A percentile compares a stretch with the other conserved stretches of the same genome.
These are phyloP conservation scores for Chalaropsis ovoidea DNA, from an alignment of 2,329 filamentous ascomycete species.

Conservation along the genomic window DNA sequence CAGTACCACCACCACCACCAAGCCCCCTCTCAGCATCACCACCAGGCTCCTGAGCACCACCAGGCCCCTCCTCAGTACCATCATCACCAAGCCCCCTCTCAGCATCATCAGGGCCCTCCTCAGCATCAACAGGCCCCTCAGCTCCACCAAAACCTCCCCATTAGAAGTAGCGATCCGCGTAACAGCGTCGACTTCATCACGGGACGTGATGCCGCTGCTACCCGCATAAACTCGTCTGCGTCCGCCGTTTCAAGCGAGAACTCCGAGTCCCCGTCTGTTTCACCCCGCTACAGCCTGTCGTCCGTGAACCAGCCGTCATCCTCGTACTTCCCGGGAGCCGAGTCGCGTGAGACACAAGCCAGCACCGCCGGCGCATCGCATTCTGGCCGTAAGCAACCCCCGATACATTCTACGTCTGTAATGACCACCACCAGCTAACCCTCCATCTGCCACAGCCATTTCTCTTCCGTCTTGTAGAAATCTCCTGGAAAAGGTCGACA, in stretches of 20 bases:
- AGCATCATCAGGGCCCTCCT: neutral
- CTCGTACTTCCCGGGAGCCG: neutral
- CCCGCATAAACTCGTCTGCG: neutral
- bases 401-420: neutral
- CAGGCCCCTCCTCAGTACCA: neutral
- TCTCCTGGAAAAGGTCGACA: slow-evolving; percentile 15
- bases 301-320: slow-evolving; percentile 10
- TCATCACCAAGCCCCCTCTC: neutral
- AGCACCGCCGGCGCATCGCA: neutral
- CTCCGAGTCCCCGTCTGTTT: slow-evolving; percentile 13
- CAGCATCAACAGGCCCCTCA: neutral
- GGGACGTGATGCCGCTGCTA: neutral
- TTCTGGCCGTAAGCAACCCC: neutral
- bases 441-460: neutral
- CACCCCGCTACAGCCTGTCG: slow-evolving; percentile 16
- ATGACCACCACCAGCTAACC: neutral
- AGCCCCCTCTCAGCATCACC: neutral
- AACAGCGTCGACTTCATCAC: slow-evolving; percentile 18
- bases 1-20: neutral
- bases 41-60: neutral
- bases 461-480: slow-evolving; percentile 18
- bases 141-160: neutral
- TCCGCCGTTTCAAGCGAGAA: slow-evolving; percentile 9
- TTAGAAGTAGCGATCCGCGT: slow-evolving; percentile 4
- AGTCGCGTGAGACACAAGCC: neutral